Evolutionary conservation across 805 yeast genomes (phyloP).

Genomic region (Kodamaea hsintzibuensis): DNA sequence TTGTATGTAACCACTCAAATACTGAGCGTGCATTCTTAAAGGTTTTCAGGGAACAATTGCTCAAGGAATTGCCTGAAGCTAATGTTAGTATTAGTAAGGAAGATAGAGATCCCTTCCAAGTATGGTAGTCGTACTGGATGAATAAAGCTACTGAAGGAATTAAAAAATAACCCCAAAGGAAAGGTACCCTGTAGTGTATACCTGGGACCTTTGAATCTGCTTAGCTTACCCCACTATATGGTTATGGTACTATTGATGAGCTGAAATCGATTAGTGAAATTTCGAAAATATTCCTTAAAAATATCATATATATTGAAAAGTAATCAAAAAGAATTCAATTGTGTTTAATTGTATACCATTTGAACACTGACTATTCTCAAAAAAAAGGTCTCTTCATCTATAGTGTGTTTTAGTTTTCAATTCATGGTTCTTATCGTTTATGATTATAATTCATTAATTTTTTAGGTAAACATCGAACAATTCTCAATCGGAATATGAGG

Average conservation of each 20-base stretch:
- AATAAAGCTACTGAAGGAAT: background rate
- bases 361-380: too few relatives aligned
- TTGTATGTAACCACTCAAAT: slow-evolving; percentile 86
- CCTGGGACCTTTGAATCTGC: background rate
- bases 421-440: too few relatives aligned
- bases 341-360: too few relatives aligned
- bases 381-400: too few relatives aligned
- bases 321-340: too few relatives aligned
- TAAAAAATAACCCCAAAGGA: background rate
- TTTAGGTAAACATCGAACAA: too few relatives aligned
- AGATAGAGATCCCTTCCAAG: slow-evolving; percentile 64
- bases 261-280: background rate
- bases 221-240: background rate
- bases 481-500: too few relatives aligned
- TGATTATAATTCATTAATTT: too few relatives aligned
- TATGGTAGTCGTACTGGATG: slow-evolving; percentile 6
- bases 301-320: too few relatives aligned
- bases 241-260: background rate
- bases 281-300: background rate
- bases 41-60: slow-evolving; percentile 52
- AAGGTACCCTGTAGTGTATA: too few relatives aligned
- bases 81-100: slow-evolving; percentile 50
- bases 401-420: too few relatives aligned
- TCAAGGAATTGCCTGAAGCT: slow-evolving; percentile 42
- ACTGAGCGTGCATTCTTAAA: slow-evolving; percentile 85